phyloP scores from a whole-genome alignment of 805 yeast genomes.

The Spathaspora hagerdaliae region DNA sequence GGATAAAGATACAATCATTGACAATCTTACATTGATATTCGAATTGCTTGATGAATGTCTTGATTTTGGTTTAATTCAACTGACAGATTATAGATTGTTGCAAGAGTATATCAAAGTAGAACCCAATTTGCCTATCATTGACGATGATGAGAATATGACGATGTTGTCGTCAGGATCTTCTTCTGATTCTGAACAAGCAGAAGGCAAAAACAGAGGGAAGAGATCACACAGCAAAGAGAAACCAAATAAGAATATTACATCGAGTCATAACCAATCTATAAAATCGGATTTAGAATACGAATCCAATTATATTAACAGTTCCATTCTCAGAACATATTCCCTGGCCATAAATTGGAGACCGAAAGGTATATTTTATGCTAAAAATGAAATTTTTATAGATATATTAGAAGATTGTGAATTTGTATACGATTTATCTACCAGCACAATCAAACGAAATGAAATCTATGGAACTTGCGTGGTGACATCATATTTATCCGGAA shows the following conservation, averaged over 20 bases:
- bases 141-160: neutral
- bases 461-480: conserved; percentile 32
- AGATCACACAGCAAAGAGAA: conserved; percentile 9
- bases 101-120: conserved; percentile 73
- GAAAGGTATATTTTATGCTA: conserved; percentile 41
- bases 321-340: conserved; percentile 73
- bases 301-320: conserved; percentile 47
- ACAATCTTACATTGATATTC: conserved; percentile 70
- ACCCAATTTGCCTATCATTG: conserved; percentile 20
- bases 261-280: conserved; percentile 38
- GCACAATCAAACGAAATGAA: conserved; percentile 26
- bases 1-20: conserved; percentile 59
- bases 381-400: conserved; percentile 42
- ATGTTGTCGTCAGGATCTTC: neutral
- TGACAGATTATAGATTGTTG: conserved; percentile 73
- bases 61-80: conserved; percentile 85
- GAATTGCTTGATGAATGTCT: conserved; percentile 87
- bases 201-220: conserved; percentile 6
- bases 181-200: conserved; percentile 5
- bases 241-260: conserved; percentile 19
- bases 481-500: conserved; percentile 39
- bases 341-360: conserved; percentile 48
- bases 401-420: conserved; percentile 37
- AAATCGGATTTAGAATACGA: conserved; percentile 24
- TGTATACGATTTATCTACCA: conserved; percentile 27